A percentile compares a stretch with the other conserved stretches of the same genome.
Conservation (phyloP, 257 asterid genomes). For the Gentiana dahurica region DNA sequence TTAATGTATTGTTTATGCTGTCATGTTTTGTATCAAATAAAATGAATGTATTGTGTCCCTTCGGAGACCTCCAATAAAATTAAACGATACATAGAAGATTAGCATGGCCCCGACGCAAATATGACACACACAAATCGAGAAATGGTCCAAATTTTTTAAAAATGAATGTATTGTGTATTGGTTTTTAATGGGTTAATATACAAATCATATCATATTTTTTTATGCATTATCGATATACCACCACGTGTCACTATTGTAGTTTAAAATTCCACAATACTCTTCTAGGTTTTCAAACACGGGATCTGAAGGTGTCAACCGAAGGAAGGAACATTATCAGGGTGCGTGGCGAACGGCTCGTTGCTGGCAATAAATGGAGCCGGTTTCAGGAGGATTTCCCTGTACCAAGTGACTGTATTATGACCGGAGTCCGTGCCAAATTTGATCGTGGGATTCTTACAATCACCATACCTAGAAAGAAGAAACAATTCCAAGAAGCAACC, state of each 20-base stretch:
- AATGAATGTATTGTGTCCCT: too few relatives aligned
- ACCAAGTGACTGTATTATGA: slow-evolving; percentile 41
- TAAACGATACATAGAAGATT: too few relatives aligned
- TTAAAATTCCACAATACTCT: not conserved
- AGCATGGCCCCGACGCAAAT: too few relatives aligned
- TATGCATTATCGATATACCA: too few relatives aligned
- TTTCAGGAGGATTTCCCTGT: slow-evolving; percentile 59
- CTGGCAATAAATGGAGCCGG: slow-evolving; percentile 66
- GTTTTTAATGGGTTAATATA: too few relatives aligned
- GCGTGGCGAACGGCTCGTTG: slow-evolving; percentile 49
- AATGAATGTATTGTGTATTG: too few relatives aligned
- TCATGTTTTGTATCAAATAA: too few relatives aligned
- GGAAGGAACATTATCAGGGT: slow-evolving; percentile 42
- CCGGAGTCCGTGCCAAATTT: slow-evolving; percentile 45
- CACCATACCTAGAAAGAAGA: slow-evolving; percentile 30
- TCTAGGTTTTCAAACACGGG: slow-evolving; percentile 53
- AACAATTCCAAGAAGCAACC: slow-evolving; percentile 10
- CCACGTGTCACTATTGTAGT: not conserved
- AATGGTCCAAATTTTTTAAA: too few relatives aligned
- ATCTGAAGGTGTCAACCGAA: slow-evolving; percentile 53
- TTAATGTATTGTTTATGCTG: too few relatives aligned
- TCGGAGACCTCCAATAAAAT: too few relatives aligned
- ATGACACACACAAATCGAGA: too few relatives aligned
- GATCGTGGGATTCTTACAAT: slow-evolving; percentile 51
- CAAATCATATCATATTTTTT: too few relatives aligned